phyloP scores from a whole-genome alignment of 371 early-diverging fungal genomes.

The Mucor indicus region DNA sequence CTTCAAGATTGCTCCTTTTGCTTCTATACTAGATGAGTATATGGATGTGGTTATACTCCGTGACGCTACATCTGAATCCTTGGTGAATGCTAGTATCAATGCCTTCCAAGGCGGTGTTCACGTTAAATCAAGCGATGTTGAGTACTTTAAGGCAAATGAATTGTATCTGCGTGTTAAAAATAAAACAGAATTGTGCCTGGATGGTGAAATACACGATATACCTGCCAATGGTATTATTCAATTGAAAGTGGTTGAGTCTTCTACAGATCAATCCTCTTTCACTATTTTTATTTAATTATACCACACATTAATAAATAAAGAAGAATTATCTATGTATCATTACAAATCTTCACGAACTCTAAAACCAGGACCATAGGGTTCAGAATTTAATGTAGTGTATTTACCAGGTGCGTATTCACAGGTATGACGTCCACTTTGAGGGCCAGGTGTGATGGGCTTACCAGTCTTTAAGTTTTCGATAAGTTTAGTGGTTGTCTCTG shows the following conservation, averaged over 20 bases:
- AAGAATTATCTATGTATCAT: too few species aligned
- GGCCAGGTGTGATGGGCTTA: slow-evolving; percentile 77
- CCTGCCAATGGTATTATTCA: slow-evolving; percentile 29
- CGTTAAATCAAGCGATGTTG: slow-evolving; percentile 21
- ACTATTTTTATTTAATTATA: slow-evolving; percentile 12
- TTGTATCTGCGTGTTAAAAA: slow-evolving; percentile 32
- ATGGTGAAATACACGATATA: slow-evolving; percentile 40
- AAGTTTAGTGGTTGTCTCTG: slow-evolving; percentile 84
- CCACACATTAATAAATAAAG: too few species aligned
- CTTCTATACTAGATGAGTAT: slow-evolving; percentile 25
- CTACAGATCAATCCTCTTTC: slow-evolving; percentile 4
- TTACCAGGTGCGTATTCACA: slow-evolving; percentile 82
- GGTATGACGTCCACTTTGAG: slow-evolving; percentile 78
- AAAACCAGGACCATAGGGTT: slow-evolving; percentile 94
- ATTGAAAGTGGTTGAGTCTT: slow-evolving; percentile 25
- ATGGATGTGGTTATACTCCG: slow-evolving; percentile 38
- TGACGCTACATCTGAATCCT: slow-evolving; percentile 19
- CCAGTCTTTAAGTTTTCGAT: slow-evolving; percentile 85
- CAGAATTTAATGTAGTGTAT: slow-evolving; percentile 79
- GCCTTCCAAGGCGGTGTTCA: slow-evolving; percentile 40
- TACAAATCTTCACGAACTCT: slow-evolving; percentile 83
- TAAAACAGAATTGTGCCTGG: slow-evolving; percentile 39
- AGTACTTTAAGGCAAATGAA: slow-evolving; percentile 41
- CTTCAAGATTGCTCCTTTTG: slow-evolving; percentile 41
- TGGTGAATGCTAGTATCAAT: slow-evolving; percentile 25